These are phyloP conservation scores for Elsinoe arachidis DNA, from an alignment of 2,329 filamentous ascomycete genomes.

Conservation along the genomic window DNA sequence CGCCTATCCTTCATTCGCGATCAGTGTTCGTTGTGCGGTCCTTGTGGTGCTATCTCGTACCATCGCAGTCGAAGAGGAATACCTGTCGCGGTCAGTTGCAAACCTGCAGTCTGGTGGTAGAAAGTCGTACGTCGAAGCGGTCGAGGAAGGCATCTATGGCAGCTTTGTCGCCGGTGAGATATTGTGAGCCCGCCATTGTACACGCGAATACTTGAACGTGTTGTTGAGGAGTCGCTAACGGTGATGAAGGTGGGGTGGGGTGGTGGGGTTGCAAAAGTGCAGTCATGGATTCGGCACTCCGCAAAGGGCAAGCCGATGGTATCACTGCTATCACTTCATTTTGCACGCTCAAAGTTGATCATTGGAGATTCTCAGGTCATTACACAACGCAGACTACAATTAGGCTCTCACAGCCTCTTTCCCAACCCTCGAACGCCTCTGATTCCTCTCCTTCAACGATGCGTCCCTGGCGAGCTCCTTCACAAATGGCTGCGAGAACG, in stretches of 20 bases:
- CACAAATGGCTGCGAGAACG: constrained; percentile 14
- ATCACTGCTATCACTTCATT: background rate
- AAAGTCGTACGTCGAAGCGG: constrained; percentile 67
- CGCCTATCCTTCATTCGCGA: constrained; percentile 55
- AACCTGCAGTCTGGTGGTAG: constrained; percentile 1
- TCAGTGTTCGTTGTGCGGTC: constrained; percentile 21
- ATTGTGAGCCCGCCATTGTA: constrained; percentile 32
- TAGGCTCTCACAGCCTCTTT: background rate
- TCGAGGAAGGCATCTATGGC: constrained; percentile 77
- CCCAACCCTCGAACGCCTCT: constrained; percentile 7
- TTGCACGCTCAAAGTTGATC: background rate
- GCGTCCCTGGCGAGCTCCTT: constrained; percentile 14
- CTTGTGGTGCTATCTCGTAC: constrained; percentile 39
- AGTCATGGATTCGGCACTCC: background rate
- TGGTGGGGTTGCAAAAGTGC: background rate
- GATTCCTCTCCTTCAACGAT: constrained; percentile 13
- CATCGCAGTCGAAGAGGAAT: constrained; percentile 96
- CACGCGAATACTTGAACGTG: background rate
- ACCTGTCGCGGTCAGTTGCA: constrained; percentile 44
- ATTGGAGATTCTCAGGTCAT: background rate
- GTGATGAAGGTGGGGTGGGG: constrained; percentile 1
- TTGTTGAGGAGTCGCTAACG: background rate
- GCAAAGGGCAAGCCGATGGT: background rate
- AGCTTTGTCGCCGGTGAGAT: constrained; percentile 70
- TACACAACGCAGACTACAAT: background rate